These are phyloP conservation scores for Termitomyces sp. DNA, from an alignment of 768 basidiomycete genomes.

Conservation along the genomic window DNA sequence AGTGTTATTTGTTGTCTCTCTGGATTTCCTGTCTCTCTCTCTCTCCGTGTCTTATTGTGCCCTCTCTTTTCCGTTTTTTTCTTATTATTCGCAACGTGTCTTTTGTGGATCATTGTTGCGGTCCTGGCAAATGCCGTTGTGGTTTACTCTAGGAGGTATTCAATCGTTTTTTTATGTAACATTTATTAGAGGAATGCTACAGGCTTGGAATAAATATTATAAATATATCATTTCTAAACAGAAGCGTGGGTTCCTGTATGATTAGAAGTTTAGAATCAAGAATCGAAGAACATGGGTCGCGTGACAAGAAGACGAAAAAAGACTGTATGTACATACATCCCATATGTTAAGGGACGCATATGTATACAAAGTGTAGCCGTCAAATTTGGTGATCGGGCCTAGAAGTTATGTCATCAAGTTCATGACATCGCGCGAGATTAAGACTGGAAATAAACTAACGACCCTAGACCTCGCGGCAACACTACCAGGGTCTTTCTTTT, in stretches of 20 bases:
- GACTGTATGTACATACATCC: not conserved
- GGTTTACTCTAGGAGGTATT: conserved; percentile 28
- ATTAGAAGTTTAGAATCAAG: not conserved
- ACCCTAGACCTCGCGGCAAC: conserved; percentile 14
- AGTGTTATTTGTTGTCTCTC: conserved; percentile 26
- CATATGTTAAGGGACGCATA: not conserved
- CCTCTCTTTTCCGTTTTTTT: conserved; percentile 15
- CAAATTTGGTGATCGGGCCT: conserved; percentile 33
- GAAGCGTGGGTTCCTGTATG: not conserved
- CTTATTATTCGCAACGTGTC: conserved; percentile 12
- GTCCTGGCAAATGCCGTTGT: conserved; percentile 27
- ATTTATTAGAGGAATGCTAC: conserved; percentile 38
- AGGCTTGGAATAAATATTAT: conserved; percentile 23
- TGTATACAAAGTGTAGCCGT: not conserved
- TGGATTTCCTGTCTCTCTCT: conserved; percentile 12
- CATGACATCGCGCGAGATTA: not conserved
- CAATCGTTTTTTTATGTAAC: conserved; percentile 29
- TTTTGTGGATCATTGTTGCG: conserved; percentile 12
- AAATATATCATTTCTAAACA: not conserved
- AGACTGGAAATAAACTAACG: conserved; percentile 13
- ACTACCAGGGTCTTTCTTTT: conserved; percentile 35
- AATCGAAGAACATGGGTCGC: not conserved
- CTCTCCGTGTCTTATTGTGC: conserved; percentile 9
- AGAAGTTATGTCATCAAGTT: conserved; percentile 2
- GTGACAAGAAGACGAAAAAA: not conserved